Evolutionary conservation across 164 flowering plant genomes (phyloP).

Genomic region (Santalum album): DNA sequence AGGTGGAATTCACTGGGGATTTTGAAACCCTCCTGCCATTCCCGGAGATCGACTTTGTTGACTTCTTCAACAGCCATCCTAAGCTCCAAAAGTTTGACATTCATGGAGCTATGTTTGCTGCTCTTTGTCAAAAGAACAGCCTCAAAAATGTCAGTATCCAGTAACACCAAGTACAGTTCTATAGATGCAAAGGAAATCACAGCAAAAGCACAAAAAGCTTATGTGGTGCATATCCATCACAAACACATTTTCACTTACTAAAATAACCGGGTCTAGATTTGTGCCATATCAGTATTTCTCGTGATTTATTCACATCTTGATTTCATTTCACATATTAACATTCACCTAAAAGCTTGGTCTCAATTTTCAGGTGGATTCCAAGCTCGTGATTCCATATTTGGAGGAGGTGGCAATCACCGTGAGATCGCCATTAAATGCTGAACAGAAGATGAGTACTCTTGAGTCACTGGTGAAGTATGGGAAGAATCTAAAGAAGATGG

Average conservation of each 20-base stretch:
- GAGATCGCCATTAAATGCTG: constrained; percentile 82
- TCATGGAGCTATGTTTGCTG: constrained; percentile 98
- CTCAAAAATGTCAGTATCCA: constrained; percentile 50
- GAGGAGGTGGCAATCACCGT: constrained; percentile 61
- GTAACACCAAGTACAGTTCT: neutral
- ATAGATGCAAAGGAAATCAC: too few species aligned
- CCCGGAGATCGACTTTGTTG: constrained; percentile 80
- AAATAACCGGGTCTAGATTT: too few species aligned
- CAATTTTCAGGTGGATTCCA: constrained; percentile 47
- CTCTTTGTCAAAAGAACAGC: constrained; percentile 83
- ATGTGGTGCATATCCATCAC: too few species aligned
- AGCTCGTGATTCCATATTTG: constrained; percentile 58
- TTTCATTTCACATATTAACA: too few species aligned
- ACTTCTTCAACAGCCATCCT: constrained; percentile 71
- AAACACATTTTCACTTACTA: too few species aligned
- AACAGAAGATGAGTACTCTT: constrained; percentile 77
- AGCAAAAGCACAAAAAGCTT: too few species aligned
- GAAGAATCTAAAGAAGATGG: constrained; percentile 46
- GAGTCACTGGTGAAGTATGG: constrained; percentile 63
- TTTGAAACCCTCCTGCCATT: constrained; percentile 50
- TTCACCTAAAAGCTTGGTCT: too few species aligned
- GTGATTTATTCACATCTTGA: too few species aligned
- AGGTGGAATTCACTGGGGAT: constrained; percentile 83
- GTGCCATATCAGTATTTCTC: too few species aligned
- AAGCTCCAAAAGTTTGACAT: constrained; percentile 61